Percentiles rank a stretch among this genome's conserved stretches.
These are phyloP conservation scores for Elsinoe fawcettii DNA, from an alignment of 2,329 filamentous ascomycete species.

Conservation along the genomic window DNA sequence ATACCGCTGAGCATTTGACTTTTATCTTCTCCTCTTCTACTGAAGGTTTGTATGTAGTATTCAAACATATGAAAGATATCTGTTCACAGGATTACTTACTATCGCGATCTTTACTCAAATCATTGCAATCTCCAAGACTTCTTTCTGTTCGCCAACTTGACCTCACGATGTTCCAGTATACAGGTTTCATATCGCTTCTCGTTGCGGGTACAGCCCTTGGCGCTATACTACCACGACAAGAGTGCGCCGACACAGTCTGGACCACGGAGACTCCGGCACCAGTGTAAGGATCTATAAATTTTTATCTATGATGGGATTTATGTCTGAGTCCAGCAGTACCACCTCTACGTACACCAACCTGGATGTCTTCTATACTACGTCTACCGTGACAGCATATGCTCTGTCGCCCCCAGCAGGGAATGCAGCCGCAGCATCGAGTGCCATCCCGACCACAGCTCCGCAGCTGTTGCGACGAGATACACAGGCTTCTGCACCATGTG, in stretches of 20 bases:
- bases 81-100: too few species aligned
- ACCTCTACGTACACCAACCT: constrained; percentile 2
- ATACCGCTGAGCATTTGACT: neutral
- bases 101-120: too few species aligned
- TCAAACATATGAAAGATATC: too few species aligned
- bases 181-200: neutral
- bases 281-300: neutral
- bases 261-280: neutral
- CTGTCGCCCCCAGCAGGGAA: constrained; percentile 25
- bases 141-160: too few species aligned
- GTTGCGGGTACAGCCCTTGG: neutral
- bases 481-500: neutral
- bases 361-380: constrained; percentile 12
- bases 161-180: neutral
- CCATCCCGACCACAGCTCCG: neutral
- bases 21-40: neutral
- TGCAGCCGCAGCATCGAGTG: neutral
- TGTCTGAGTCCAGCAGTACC: neutral
- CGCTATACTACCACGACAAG: constrained; percentile 1
- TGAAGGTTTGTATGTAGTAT: neutral
- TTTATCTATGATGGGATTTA: neutral
- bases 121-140: too few species aligned
- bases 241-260: constrained; percentile 3
- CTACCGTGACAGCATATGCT: constrained; percentile 9
- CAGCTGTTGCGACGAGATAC: neutral